Conservation (phyloP, 805 yeast genomes). For the Ogataea trehalophila region DNA sequence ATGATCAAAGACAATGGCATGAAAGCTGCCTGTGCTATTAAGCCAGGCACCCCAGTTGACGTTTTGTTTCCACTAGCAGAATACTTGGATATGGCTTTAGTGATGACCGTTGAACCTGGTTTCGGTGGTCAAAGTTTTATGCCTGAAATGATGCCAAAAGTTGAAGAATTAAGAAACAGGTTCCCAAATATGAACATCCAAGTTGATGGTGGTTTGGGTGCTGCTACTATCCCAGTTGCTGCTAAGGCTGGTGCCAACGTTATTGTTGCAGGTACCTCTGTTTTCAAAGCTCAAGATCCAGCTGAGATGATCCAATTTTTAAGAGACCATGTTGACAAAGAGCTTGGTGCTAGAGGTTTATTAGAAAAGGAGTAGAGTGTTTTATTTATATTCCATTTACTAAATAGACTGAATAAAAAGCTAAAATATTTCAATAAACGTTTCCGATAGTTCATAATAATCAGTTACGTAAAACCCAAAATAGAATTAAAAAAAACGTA, state of each 20-base stretch:
- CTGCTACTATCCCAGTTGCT: slow-evolving; percentile 78
- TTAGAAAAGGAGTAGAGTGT: slow-evolving; percentile 16
- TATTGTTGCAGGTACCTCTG: slow-evolving; percentile 96
- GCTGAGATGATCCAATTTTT: slow-evolving; percentile 62
- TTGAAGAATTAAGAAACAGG: slow-evolving; percentile 63
- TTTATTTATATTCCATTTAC: too few relatives aligned
- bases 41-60: slow-evolving; percentile 90
- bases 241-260: slow-evolving; percentile 98
- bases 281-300: slow-evolving; percentile 81
- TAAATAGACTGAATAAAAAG: too few relatives aligned
- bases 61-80: slow-evolving; percentile 73
- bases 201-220: slow-evolving; percentile 96
- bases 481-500: too few relatives aligned
- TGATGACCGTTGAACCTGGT: slow-evolving; percentile 99
- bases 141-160: slow-evolving; percentile 96
- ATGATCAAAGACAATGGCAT: slow-evolving; percentile 76
- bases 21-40: slow-evolving; percentile 91
- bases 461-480: too few relatives aligned
- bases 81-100: slow-evolving; percentile 83
- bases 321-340: slow-evolving; percentile 53
- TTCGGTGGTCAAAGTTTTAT: slow-evolving; percentile 98
- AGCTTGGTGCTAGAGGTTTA: slow-evolving; percentile 43
- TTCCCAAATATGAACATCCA: slow-evolving; percentile 84
- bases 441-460: too few relatives aligned
- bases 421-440: too few relatives aligned